A percentile compares a stretch with the other conserved stretches of the same genome.
Conservation (phyloP, 495 filamentous ascomycete genomes). For the Podospora pseudocomata region DNA sequence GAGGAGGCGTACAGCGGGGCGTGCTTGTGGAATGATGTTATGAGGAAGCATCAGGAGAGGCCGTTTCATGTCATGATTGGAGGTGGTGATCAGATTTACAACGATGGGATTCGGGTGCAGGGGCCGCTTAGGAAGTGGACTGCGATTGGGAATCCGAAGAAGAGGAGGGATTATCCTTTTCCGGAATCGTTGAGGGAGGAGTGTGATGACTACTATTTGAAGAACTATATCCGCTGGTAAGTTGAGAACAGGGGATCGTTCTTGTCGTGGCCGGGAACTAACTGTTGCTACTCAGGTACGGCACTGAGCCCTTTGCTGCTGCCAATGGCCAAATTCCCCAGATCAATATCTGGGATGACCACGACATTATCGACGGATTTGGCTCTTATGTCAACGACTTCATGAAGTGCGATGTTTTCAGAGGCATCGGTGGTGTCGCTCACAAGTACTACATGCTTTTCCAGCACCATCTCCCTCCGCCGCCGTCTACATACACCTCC, state of each 20-base stretch:
- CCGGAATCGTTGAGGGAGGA: constrained; percentile 64
- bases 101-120: constrained; percentile 79
- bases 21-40: constrained; percentile 86
- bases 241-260: neutral
- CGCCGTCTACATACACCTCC: constrained; percentile 76
- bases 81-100: constrained; percentile 94
- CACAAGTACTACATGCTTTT: constrained; percentile 93
- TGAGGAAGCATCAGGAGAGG: constrained; percentile 62
- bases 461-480: constrained; percentile 86
- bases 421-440: constrained; percentile 80
- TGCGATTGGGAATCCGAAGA: constrained; percentile 73
- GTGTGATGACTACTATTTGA: constrained; percentile 87
- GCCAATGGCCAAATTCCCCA: constrained; percentile 88
- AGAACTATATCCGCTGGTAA: constrained; percentile 80
- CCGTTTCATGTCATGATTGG: constrained; percentile 95
- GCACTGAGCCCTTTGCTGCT: constrained; percentile 72
- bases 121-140: constrained; percentile 81
- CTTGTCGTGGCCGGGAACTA: neutral
- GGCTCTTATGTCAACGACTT: constrained; percentile 90
- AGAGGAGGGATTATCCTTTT: constrained; percentile 73
- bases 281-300: constrained; percentile 43
- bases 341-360: constrained; percentile 94
- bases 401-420: constrained; percentile 86
- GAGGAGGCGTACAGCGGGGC: constrained; percentile 78
- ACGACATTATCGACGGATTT: constrained; percentile 89